A percentile compares a stretch with the other conserved stretches of the same genome.
Evolutionary conservation across 257 asterid species (phyloP).

Genomic region (Euphrasia confusa): DNA sequence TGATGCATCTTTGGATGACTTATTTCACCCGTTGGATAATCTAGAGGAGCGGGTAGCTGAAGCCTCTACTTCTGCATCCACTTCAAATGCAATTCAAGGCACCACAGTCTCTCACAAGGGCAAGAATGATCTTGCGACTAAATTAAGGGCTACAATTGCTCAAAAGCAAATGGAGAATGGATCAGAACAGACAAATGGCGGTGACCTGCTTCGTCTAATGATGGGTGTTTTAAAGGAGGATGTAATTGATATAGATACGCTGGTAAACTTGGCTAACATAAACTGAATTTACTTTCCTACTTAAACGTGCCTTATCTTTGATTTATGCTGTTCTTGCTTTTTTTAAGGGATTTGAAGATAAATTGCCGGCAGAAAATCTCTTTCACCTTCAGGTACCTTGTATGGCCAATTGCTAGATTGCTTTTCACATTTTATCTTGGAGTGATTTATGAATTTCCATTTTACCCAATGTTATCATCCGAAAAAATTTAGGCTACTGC

Average conservation of each 20-base stretch:
- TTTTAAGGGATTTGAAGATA: slow-evolving; percentile 85
- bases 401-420: slow-evolving; percentile 20
- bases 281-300: slow-evolving; percentile 22
- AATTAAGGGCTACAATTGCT: slow-evolving; percentile 90
- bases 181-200: slow-evolving; percentile 64
- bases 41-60: slow-evolving; percentile 54
- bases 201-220: slow-evolving; percentile 81
- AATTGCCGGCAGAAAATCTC: slow-evolving; percentile 75
- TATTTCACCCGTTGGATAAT: slow-evolving; percentile 76
- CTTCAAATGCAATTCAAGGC: slow-evolving; percentile 47
- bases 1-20: slow-evolving; percentile 90
- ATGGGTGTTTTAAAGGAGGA: slow-evolving; percentile 95
- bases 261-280: slow-evolving; percentile 41
- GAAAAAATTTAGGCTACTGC: background rate
- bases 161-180: slow-evolving; percentile 81
- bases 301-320: slow-evolving; percentile 19
- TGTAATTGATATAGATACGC: slow-evolving; percentile 74
- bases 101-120: slow-evolving; percentile 51
- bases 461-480: slow-evolving; percentile 8
- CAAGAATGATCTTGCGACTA: slow-evolving; percentile 81
- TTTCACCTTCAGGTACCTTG: slow-evolving; percentile 88
- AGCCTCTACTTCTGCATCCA: slow-evolving; percentile 79
- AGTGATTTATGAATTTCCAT: slow-evolving; percentile 16
- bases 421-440: background rate
- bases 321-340: slow-evolving; percentile 31